Evolutionary conservation across 169 alveolate species (phyloP).

Genomic region (Cryptosporidium xiaoi): DNA sequence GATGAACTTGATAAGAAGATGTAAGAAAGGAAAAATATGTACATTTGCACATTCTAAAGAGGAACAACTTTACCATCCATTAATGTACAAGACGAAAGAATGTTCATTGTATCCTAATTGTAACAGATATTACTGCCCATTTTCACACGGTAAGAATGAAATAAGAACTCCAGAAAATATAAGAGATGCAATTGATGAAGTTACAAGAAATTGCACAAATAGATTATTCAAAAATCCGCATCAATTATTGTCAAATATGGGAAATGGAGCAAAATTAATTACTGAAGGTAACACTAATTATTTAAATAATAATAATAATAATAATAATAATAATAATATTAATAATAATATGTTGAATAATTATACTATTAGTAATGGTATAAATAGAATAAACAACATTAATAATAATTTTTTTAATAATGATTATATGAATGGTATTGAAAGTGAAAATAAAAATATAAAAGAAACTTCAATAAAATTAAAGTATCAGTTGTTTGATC

Average conservation of each 20-base stretch:
- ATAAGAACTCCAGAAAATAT: slow-evolving; percentile 68
- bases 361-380: background rate
- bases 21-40: slow-evolving; percentile 79
- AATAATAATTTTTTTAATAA: background rate
- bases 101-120: slow-evolving; percentile 78
- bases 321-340: background rate
- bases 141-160: slow-evolving; percentile 76
- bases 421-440: background rate
- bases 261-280: background rate
- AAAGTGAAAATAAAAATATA: background rate
- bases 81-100: slow-evolving; percentile 77
- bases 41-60: slow-evolving; percentile 81
- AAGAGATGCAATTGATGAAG: slow-evolving; percentile 53
- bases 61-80: slow-evolving; percentile 81
- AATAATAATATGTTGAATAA: background rate
- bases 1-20: slow-evolving; percentile 80
- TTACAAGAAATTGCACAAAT: background rate
- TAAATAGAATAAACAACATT: background rate
- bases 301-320: background rate
- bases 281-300: background rate
- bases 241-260: slow-evolving; percentile 33
- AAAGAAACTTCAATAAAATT: background rate
- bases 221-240: slow-evolving; percentile 38
- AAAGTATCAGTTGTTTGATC: slow-evolving; percentile 2
- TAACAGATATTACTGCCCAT: slow-evolving; percentile 81